Conservation (phyloP, 169 alveolate genomes). For the Cyclospora cayetanensis region DNA sequence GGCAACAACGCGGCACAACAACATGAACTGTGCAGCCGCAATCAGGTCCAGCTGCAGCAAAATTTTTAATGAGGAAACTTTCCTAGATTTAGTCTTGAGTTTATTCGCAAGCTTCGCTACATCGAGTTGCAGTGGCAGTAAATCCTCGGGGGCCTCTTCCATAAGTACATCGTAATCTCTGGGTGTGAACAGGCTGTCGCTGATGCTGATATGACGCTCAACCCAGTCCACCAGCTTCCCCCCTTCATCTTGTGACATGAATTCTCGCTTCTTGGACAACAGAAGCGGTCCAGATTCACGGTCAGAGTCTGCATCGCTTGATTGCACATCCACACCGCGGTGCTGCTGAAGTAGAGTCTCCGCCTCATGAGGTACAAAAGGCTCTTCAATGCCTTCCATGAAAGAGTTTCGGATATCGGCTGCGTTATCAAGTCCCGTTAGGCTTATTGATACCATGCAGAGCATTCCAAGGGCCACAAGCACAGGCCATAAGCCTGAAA, state of each 20-base stretch:
- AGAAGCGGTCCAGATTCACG: background rate
- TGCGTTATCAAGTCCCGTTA: background rate
- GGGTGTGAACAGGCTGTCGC: background rate
- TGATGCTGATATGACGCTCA: background rate
- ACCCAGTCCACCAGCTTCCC: slow-evolving; percentile 9
- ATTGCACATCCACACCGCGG: background rate
- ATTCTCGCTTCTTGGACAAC: background rate
- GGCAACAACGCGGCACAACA: background rate
- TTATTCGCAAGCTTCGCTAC: background rate
- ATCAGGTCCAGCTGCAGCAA: slow-evolving; percentile 5
- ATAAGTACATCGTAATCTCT: background rate
- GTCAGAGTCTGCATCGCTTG: background rate
- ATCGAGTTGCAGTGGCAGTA: background rate
- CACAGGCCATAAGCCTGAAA: background rate
- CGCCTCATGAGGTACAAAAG: slow-evolving; percentile 14
- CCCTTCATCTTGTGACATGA: background rate
- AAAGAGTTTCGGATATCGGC: background rate
- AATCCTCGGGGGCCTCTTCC: background rate
- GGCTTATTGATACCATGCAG: background rate
- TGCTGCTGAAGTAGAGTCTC: background rate
- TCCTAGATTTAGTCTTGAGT: no score
- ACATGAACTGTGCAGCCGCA: slow-evolving; percentile 1
- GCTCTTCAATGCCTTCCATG: background rate
- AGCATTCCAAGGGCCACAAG: slow-evolving; percentile 31
- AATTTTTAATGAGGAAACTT: no score